These are phyloP conservation scores for Ophiocordyceps camponoti-saundersi DNA, from an alignment of 2,329 filamentous ascomycete species.

Conservation along the genomic window DNA sequence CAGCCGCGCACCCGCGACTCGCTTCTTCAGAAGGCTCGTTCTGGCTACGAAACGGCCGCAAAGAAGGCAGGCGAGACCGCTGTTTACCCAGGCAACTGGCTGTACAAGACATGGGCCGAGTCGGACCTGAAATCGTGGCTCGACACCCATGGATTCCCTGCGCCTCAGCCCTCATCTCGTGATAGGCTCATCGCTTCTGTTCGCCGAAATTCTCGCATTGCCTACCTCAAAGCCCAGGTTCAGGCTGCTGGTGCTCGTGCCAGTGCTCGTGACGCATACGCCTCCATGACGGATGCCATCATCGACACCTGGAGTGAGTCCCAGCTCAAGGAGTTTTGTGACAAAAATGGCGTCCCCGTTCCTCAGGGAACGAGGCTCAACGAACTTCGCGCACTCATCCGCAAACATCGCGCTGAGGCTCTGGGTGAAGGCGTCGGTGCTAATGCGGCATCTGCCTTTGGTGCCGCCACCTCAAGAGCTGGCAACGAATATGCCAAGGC, in stretches of 20 bases:
- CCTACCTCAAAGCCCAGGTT: slow-evolving; percentile 50
- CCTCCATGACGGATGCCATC: slow-evolving; percentile 63
- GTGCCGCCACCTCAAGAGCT: slow-evolving; percentile 58
- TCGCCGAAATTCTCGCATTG: slow-evolving; percentile 76
- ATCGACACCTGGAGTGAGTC: slow-evolving; percentile 82
- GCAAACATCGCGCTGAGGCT: slow-evolving; percentile 65
- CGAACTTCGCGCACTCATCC: slow-evolving; percentile 75
- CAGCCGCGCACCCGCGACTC: slow-evolving; percentile 76
- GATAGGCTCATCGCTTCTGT: slow-evolving; percentile 80
- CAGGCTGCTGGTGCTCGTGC: slow-evolving; percentile 42
- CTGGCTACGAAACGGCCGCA: slow-evolving; percentile 65
- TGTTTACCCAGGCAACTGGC: slow-evolving; percentile 87
- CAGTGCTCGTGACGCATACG: slow-evolving; percentile 52
- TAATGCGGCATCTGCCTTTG: slow-evolving; percentile 42
- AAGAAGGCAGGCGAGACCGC: slow-evolving; percentile 59
- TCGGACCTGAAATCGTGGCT: slow-evolving; percentile 91
- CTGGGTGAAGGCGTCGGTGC: slow-evolving; percentile 45
- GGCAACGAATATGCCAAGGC: slow-evolving; percentile 63
- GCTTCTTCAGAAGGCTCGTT: slow-evolving; percentile 58
- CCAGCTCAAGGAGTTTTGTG: slow-evolving; percentile 79
- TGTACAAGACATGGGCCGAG: slow-evolving; percentile 81
- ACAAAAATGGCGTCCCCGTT: slow-evolving; percentile 73
- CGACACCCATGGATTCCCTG: slow-evolving; percentile 71
- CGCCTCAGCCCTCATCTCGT: slow-evolving; percentile 66
- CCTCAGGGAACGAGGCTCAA: slow-evolving; percentile 85